phyloP scores from a whole-genome alignment of 2,329 filamentous ascomycete species.

The Penicillium nordicum region DNA sequence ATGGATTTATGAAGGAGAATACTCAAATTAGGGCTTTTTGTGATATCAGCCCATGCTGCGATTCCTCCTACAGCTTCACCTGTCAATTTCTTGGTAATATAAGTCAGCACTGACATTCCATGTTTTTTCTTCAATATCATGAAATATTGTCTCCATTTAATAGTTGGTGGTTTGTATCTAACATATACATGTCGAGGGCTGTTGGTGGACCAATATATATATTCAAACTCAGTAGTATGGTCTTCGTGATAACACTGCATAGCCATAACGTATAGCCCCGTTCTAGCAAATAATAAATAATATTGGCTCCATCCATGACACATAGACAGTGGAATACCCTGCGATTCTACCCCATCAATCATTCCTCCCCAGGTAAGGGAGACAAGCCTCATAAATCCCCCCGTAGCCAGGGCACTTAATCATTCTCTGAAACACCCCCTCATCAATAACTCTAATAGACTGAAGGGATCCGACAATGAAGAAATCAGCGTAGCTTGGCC shows the following conservation, averaged over 20 bases:
- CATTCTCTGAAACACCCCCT: slow-evolving; percentile 29
- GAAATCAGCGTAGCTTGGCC: slow-evolving; percentile 40
- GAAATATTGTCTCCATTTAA: neutral
- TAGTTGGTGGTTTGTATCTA: neutral
- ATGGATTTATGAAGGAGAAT: fast-evolving
- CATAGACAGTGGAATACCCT: too few species aligned
- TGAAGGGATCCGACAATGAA: slow-evolving; percentile 40
- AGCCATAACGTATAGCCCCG: too few species aligned
- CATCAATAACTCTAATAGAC: slow-evolving; percentile 32
- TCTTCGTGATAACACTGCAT: neutral
- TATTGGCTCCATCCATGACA: too few species aligned
- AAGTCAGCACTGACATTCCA: neutral
- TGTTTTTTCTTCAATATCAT: neutral
- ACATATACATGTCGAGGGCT: neutral
- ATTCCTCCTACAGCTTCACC: neutral
- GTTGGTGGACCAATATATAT: neutral
- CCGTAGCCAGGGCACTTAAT: slow-evolving; percentile 15
- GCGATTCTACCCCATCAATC: neutral
- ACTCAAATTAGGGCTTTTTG: neutral
- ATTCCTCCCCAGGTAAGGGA: slow-evolving; percentile 7
- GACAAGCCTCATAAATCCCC: slow-evolving; percentile 11
- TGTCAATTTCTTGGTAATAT: neutral
- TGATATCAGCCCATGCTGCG: too few species aligned
- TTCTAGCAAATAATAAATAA: neutral
- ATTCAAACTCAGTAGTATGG: neutral